Evolutionary conservation across 768 basidiomycete genomes (phyloP).

Genomic region (Rhodotorula kratochvilovae): DNA sequence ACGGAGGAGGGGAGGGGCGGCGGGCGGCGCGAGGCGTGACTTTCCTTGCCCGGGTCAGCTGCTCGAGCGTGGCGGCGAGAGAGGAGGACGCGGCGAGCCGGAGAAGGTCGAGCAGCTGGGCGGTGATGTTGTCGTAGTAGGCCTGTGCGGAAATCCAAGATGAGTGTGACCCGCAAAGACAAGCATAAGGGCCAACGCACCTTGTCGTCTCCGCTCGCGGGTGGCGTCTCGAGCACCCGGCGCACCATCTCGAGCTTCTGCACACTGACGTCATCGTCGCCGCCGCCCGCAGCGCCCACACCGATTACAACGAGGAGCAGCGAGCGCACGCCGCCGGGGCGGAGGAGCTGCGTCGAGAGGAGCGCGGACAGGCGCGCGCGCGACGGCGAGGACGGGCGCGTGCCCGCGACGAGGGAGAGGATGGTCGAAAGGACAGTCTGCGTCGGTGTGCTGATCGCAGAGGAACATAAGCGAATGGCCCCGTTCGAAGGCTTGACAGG

Average conservation of each 20-base stretch:
- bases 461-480: too few species aligned
- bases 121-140: slow-evolving; percentile 53
- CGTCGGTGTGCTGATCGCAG: slow-evolving; percentile 2
- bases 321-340: slow-evolving; percentile 65
- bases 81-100: slow-evolving; percentile 1
- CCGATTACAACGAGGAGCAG: slow-evolving; percentile 67
- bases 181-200: neutral
- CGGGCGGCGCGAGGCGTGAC: neutral
- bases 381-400: neutral
- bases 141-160: slow-evolving; percentile 51
- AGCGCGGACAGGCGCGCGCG: slow-evolving; percentile 50
- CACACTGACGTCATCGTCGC: slow-evolving; percentile 50
- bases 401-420: slow-evolving; percentile 11
- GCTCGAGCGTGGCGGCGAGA: neutral
- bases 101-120: slow-evolving; percentile 23
- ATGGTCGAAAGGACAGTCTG: slow-evolving; percentile 6
- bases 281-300: neutral
- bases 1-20: neutral
- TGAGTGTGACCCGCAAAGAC: neutral
- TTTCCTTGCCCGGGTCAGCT: slow-evolving; percentile 5
- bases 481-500: neutral
- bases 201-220: slow-evolving; percentile 51
- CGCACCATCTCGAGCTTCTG: slow-evolving; percentile 23
- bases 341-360: slow-evolving; percentile 65
- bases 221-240: slow-evolving; percentile 59